phyloP scores from a whole-genome alignment of 148 eudicot genomes.

The Vaccinium myrtillus region DNA sequence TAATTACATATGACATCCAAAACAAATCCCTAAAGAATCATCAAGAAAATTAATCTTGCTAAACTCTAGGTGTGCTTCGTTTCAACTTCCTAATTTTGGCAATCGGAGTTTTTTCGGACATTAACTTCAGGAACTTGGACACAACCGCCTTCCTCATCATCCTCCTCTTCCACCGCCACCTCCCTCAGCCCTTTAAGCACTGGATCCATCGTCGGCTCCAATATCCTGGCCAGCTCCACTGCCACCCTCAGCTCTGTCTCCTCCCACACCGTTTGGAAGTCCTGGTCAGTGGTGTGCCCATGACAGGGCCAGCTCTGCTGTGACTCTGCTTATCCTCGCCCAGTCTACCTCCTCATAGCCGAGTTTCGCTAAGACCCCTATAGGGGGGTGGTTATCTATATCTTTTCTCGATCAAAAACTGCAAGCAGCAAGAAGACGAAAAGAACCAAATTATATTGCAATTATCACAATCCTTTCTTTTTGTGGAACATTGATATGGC shows the following conservation, averaged over 20 bases:
- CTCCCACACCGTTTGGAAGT: not conserved
- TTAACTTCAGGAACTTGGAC: too few relatives aligned
- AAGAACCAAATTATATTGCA: too few relatives aligned
- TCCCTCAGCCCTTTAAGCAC: not conserved
- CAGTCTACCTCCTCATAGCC: not conserved
- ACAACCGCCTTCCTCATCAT: not conserved
- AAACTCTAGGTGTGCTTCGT: not conserved
- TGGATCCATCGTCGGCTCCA: not conserved
- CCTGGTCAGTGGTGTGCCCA: not conserved
- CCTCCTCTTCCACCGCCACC: constrained; percentile 4
- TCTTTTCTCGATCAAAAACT: too few relatives aligned
- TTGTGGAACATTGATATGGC: too few relatives aligned
- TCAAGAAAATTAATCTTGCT: not conserved
- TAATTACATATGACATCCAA: not conserved
- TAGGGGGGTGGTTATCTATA: too few relatives aligned
- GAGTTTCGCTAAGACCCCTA: not conserved
- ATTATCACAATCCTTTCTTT: too few relatives aligned
- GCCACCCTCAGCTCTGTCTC: not conserved
- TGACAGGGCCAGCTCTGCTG: not conserved
- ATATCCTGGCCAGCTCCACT: not conserved
- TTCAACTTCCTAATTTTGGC: not conserved
- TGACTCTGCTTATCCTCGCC: not conserved
- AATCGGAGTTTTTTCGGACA: too few relatives aligned
- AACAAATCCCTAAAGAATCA: not conserved
- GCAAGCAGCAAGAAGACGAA: too few relatives aligned